phyloP scores from a whole-genome alignment of 164 flowering plant species.

The Dillenia turbinata region DNA sequence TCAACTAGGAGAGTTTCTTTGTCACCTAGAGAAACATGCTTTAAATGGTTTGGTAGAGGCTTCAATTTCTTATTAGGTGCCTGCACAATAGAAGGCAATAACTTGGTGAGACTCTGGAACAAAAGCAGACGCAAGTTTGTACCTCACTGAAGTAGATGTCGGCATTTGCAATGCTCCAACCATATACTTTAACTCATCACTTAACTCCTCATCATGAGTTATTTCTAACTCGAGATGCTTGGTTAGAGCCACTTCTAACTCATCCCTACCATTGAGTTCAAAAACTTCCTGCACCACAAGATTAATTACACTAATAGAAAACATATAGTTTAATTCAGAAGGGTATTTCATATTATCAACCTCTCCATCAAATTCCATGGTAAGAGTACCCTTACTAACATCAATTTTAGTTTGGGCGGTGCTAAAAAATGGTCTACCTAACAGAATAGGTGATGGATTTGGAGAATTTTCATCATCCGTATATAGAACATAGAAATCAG shows the following conservation, averaged over 20 bases:
- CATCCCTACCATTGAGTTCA: neutral
- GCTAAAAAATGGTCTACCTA: slow-evolving; percentile 4
- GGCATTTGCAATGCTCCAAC: neutral
- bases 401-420: slow-evolving; percentile 4
- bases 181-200: neutral
- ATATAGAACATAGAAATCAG: neutral
- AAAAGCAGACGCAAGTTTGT: too few relatives aligned
- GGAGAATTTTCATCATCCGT: neutral
- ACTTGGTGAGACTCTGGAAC: too few relatives aligned
- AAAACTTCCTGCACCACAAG: neutral
- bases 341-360: neutral
- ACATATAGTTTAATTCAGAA: neutral
- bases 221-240: neutral
- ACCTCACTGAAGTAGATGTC: too few relatives aligned
- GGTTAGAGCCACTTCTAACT: neutral
- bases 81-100: too few relatives aligned
- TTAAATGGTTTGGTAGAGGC: too few relatives aligned
- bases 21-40: too few relatives aligned
- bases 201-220: neutral
- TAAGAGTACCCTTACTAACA: neutral
- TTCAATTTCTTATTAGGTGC: too few relatives aligned
- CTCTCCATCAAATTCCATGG: slow-evolving; percentile 5
- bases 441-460: neutral
- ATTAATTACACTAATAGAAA: neutral
- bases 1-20: too few relatives aligned